These are phyloP conservation scores for Pleurotus tuoliensis DNA, from an alignment of 768 basidiomycete genomes.

Conservation along the genomic window DNA sequence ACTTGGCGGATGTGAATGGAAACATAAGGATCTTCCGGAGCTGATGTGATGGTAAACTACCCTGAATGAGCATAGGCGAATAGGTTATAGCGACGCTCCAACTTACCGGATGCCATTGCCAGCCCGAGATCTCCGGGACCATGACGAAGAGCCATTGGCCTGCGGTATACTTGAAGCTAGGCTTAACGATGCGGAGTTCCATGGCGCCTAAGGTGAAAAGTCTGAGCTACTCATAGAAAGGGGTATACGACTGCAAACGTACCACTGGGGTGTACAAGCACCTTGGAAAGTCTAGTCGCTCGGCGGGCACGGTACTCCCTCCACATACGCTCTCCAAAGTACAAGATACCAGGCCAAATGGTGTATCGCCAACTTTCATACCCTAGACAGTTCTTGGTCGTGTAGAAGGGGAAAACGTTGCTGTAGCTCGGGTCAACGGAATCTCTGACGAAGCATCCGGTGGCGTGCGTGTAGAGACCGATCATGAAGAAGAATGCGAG, in stretches of 20 bases:
- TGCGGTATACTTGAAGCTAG: slow-evolving; percentile 86
- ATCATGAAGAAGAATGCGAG: slow-evolving; percentile 94
- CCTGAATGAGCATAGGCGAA: slow-evolving; percentile 7
- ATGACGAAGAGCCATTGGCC: slow-evolving; percentile 93
- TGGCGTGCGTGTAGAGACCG: slow-evolving; percentile 84
- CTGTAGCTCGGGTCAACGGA: slow-evolving; percentile 68
- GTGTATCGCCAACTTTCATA: slow-evolving; percentile 89
- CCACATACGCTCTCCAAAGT: slow-evolving; percentile 83
- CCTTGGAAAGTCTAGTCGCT: slow-evolving; percentile 77
- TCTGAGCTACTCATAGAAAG: too few relatives aligned
- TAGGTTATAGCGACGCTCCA: not conserved
- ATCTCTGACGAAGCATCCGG: slow-evolving; percentile 94
- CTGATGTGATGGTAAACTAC: slow-evolving; percentile 92
- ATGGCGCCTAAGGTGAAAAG: slow-evolving; percentile 58
- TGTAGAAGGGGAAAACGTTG: slow-evolving; percentile 80
- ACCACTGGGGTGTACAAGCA: slow-evolving; percentile 88
- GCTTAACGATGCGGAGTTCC: slow-evolving; percentile 91
- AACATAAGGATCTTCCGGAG: slow-evolving; percentile 91
- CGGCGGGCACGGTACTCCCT: slow-evolving; percentile 79
- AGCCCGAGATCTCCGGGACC: slow-evolving; percentile 77
- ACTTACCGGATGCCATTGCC: slow-evolving; percentile 95
- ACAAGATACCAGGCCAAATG: slow-evolving; percentile 89
- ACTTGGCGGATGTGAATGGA: slow-evolving; percentile 93
- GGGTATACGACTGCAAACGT: slow-evolving; percentile 17
- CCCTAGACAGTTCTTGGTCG: slow-evolving; percentile 82